These are phyloP conservation scores for Pseudisothecium myosuroides DNA, from an alignment of 225 moss, liverwort and hornwort genomes.

Conservation along the genomic window DNA sequence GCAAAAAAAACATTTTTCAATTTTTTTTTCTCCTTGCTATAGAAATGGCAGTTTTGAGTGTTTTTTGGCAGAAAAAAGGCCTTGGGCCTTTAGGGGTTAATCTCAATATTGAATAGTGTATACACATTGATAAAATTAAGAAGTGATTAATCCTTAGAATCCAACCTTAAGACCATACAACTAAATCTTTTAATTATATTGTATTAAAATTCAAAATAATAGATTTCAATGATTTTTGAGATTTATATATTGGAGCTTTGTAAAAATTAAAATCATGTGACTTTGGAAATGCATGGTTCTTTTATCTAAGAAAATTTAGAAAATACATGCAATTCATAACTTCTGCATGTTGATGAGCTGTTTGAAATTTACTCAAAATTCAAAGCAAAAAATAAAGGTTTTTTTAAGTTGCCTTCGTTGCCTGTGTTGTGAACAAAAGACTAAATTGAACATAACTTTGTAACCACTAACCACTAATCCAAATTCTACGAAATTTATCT, in stretches of 20 bases:
- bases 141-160: not conserved
- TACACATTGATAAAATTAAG: no score
- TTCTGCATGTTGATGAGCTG: rapidly evolving
- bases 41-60: no score
- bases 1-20: no score
- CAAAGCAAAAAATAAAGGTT: not conserved
- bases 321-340: rapidly evolving
- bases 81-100: no score
- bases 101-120: no score
- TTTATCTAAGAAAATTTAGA: no score
- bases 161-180: no score
- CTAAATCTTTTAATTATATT: not conserved
- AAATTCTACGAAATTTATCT: not conserved
- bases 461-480: rapidly evolving
- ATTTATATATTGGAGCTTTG: not conserved
- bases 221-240: not conserved
- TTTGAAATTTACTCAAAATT: not conserved
- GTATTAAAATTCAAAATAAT: not conserved
- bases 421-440: rapidly evolving
- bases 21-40: no score
- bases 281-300: not conserved
- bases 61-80: no score
- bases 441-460: not conserved
- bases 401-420: not conserved
- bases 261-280: no score